Evolutionary conservation across 1,284 basidiomycete species (phyloP).

Genomic region (Rhodotorula glutinis): DNA sequence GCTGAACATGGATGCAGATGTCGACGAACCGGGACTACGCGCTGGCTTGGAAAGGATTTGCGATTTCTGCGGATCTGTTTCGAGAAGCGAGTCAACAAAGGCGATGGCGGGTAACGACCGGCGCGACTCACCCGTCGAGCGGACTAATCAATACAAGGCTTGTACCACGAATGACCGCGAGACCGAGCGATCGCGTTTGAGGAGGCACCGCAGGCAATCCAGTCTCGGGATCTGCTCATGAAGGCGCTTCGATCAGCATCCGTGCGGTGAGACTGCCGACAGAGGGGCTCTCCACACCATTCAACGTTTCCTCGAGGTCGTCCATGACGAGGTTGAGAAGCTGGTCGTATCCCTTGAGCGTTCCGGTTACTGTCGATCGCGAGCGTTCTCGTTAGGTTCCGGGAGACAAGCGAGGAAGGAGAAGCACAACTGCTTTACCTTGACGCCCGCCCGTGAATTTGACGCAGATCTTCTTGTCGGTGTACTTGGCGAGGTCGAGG

Average conservation of each 20-base stretch:
- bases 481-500: slow-evolving; percentile 90
- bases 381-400: neutral
- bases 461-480: slow-evolving; percentile 85
- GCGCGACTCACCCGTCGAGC: slow-evolving; percentile 83
- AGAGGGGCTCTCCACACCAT: slow-evolving; percentile 53
- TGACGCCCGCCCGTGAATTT: slow-evolving; percentile 96
- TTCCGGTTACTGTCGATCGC: slow-evolving; percentile 68
- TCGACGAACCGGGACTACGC: too few relatives aligned
- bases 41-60: slow-evolving; percentile 64
- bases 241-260: neutral
- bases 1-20: too few relatives aligned
- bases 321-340: slow-evolving; percentile 92
- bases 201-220: slow-evolving; percentile 27
- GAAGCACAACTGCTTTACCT: too few relatives aligned
- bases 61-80: slow-evolving; percentile 59
- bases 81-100: neutral
- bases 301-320: slow-evolving; percentile 73
- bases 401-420: neutral
- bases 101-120: too few relatives aligned
- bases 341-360: slow-evolving; percentile 94
- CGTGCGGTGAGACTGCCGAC: too few relatives aligned
- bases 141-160: slow-evolving; percentile 89
- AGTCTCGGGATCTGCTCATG: slow-evolving; percentile 40
- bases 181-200: slow-evolving; percentile 66
- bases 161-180: slow-evolving; percentile 84